Base-by-base conservation (phyloP, 202 grass and related monocot species). In the Panicum virgatum region DNA sequence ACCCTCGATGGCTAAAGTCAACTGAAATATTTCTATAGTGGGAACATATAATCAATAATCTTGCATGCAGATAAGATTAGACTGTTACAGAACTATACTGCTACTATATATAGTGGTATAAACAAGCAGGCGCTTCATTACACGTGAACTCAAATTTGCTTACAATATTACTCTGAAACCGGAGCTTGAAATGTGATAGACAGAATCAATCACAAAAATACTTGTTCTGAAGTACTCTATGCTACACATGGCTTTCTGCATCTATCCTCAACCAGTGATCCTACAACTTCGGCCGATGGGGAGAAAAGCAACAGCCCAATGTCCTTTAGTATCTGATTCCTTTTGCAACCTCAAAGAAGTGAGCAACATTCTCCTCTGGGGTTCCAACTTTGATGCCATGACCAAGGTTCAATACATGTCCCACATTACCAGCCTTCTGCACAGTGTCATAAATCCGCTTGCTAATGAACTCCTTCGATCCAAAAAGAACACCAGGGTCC, bases 281-380 rank as follows among this genome's bases (percentile, higher is more conserved):
- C 89, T 82, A 88, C 85, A 70, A 67, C 73, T 82, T 77, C 43
- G 59, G 82, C 81, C 45, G 52, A 82, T 62, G 56, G 15, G 61
- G 25, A 82, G 82, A 82, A 79, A 78, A 36, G 69, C 76, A 81
- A 73, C 26, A 83, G 42, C 5, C 5, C 61, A 47, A 83, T 13
- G 51, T 81, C 34, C 81, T 81, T 92, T 66, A 98, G 52, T 98
- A 98, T 84, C 89, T 88, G 36, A 98, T 85, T 13, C 82, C 92
- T 77, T 98, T 93, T 54, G 92, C 96, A 56, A 98, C 90, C 88
- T 98, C 87, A 59, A 98, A 98, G 78, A 98, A 98, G 86, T 98
- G 92, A 32, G 92, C 96, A 76, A 98, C 96, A 82, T 96, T 98
- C 86, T 98, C 96, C 68, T 98, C 96, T 3, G 92, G 96, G 51